Conservation (phyloP, 768 basidiomycete genomes). For the Asterophora parasitica region DNA sequence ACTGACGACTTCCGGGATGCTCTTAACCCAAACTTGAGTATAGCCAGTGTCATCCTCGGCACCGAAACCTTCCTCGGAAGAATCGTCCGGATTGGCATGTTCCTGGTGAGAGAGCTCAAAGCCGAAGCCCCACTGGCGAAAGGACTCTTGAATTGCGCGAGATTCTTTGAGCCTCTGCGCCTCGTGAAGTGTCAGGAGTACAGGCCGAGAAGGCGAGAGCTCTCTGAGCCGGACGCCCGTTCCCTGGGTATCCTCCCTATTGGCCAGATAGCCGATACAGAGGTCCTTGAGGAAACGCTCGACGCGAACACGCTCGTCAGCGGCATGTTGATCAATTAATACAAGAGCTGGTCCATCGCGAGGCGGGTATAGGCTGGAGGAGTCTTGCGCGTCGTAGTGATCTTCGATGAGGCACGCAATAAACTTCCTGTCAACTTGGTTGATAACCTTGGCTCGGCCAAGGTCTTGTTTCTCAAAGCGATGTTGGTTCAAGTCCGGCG, state of each 20-base stretch:
- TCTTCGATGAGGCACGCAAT: conserved; percentile 63
- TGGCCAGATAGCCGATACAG: conserved; percentile 63
- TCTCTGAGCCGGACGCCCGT: conserved; percentile 34
- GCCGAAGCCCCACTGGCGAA: conserved; percentile 66
- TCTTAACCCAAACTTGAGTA: conserved; percentile 57
- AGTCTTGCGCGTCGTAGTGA: conserved; percentile 12
- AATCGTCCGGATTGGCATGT: conserved; percentile 11
- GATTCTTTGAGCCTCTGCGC: conserved; percentile 43
- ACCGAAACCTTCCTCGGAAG: conserved; percentile 12
- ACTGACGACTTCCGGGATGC: conserved; percentile 65
- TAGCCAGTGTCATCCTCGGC: conserved; percentile 36
- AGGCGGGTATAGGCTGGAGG: conserved; percentile 6
- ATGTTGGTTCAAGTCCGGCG: conserved; percentile 20
- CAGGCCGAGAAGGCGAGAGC: conserved; percentile 49
- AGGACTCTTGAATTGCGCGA: conserved; percentile 37
- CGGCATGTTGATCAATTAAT: conserved; percentile 95
- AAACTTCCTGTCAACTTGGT: conserved; percentile 90
- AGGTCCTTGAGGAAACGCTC: conserved; percentile 74
- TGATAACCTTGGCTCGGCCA: conserved; percentile 52
- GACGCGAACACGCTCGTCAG: conserved; percentile 93
- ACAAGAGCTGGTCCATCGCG: conserved; percentile 40
- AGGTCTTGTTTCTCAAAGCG: conserved; percentile 54
- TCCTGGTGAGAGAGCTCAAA: conserved; percentile 34
- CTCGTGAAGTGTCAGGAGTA: conserved; percentile 68
- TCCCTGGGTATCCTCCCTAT: conserved; percentile 24